A percentile compares a stretch with the other conserved stretches of the same genome.
Conservation (phyloP, 805 yeast genomes). For the Candida silvatica region DNA sequence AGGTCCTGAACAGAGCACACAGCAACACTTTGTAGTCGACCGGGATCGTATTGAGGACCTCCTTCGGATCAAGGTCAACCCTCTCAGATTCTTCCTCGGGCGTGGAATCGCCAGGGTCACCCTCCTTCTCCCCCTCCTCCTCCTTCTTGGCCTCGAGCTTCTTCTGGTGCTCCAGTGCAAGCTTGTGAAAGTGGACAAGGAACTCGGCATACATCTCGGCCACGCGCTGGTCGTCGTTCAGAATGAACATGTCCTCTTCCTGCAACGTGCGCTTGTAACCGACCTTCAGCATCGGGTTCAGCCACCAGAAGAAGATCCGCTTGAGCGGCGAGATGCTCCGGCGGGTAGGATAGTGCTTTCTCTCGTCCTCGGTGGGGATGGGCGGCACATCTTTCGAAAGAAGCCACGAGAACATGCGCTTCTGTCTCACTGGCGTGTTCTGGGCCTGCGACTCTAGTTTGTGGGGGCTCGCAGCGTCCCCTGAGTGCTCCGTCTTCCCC, state of each 20-base stretch:
- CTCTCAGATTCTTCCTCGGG: constrained; percentile 12
- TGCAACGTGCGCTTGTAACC: constrained; percentile 70
- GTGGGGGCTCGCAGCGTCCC: too few relatives aligned
- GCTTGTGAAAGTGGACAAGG: constrained; percentile 22
- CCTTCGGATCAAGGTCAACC: too few relatives aligned
- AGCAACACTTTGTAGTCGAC: not conserved
- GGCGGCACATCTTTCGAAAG: constrained; percentile 42
- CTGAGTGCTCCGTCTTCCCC: too few relatives aligned
- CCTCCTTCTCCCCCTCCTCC: not conserved
- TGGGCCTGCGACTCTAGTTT: too few relatives aligned
- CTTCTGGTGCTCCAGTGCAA: constrained; percentile 15
- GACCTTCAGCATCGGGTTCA: constrained; percentile 48
- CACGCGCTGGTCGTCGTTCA: constrained; percentile 34
- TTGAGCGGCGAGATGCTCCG: constrained; percentile 29
- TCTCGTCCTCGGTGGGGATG: constrained; percentile 41
- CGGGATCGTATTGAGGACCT: not conserved
- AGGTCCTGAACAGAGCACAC: constrained; percentile 38
- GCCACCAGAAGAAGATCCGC: constrained; percentile 57
- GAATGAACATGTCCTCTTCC: constrained; percentile 48
- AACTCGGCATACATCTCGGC: constrained; percentile 33
- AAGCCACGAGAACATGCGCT: constrained; percentile 41
- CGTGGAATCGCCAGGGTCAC: not conserved
- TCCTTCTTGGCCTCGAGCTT: constrained; percentile 3
- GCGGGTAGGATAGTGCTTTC: constrained; percentile 40
- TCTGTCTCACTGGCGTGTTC: constrained; percentile 26